Percentiles rank a stretch among this genome's conserved stretches.
Evolutionary conservation across 1,284 basidiomycete species (phyloP).

Genomic region (Mycena sp.): DNA sequence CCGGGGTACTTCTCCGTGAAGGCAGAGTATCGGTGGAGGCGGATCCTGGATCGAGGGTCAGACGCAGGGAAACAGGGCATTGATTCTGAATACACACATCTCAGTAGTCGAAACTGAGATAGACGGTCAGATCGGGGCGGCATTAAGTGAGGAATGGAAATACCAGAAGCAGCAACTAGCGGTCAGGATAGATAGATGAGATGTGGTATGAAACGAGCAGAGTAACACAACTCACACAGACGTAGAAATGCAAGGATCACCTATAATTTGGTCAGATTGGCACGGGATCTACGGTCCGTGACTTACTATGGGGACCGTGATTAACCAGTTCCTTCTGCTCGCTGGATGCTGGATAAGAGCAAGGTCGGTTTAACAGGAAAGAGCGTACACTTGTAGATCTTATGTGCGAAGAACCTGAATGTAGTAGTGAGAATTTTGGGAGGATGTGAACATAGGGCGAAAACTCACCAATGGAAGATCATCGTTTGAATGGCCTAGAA

Average conservation of each 20-base stretch:
- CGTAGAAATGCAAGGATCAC: not conserved
- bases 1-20: slow-evolving; percentile 23
- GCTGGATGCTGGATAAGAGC: no score
- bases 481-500: slow-evolving; percentile 34
- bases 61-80: not conserved
- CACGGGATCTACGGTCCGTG: no score
- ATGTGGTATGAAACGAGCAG: not conserved
- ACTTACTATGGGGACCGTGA: no score
- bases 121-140: not conserved
- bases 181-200: not conserved
- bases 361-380: not conserved
- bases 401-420: no score
- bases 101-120: slow-evolving; percentile 20
- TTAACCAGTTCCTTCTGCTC: no score
- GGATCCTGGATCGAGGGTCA: slow-evolving; percentile 3
- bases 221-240: not conserved
- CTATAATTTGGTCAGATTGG: no score
- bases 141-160: not conserved
- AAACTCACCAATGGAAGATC: slow-evolving; percentile 38
- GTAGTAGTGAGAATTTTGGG: no score
- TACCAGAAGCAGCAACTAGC: slow-evolving; percentile 23
- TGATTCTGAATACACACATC: slow-evolving; percentile 9
- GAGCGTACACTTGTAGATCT: not conserved
- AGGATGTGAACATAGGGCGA: no score
- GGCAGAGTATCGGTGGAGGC: not conserved